These are phyloP conservation scores for Wickerhamiella allomyrinae DNA, from an alignment of 805 yeast species.

Conservation along the genomic window DNA sequence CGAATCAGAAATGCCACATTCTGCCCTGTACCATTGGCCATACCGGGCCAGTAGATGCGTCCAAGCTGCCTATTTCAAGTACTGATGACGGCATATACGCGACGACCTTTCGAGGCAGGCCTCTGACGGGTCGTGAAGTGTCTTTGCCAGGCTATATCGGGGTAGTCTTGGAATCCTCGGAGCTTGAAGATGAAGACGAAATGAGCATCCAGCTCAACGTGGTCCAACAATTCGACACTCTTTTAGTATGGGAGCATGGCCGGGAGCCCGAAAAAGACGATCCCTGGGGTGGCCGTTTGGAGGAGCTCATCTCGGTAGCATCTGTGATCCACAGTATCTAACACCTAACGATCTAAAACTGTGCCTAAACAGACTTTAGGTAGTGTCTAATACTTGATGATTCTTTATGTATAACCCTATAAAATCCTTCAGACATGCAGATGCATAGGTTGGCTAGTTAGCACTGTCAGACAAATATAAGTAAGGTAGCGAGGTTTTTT, in stretches of 20 bases:
- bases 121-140: conserved; percentile 11
- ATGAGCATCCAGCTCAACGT: background rate
- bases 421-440: too few relatives aligned
- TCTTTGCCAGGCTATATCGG: conserved; percentile 14
- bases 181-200: background rate
- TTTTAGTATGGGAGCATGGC: conserved; percentile 16
- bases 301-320: conserved; percentile 8
- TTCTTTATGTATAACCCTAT: too few relatives aligned
- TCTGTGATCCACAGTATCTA: background rate
- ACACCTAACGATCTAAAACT: background rate
- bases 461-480: conserved; percentile 40
- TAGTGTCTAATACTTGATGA: too few relatives aligned
- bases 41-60: conserved; percentile 10
- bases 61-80: conserved; percentile 4
- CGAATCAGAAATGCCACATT: conserved; percentile 7
- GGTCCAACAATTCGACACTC: conserved; percentile 3
- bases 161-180: conserved; percentile 6
- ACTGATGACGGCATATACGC: background rate
- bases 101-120: conserved; percentile 14
- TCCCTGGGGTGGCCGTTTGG: conserved; percentile 12
- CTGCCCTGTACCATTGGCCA: conserved; percentile 13
- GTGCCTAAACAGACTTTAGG: too few relatives aligned
- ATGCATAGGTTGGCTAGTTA: conserved; percentile 17
- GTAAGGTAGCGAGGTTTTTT: conserved; percentile 96
- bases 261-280: conserved; percentile 6